Percentiles rank a stretch among this genome's conserved stretches.
These are phyloP conservation scores for Penicillium sp. DNA, from an alignment of 2,329 filamentous ascomycete species.

Conservation along the genomic window DNA sequence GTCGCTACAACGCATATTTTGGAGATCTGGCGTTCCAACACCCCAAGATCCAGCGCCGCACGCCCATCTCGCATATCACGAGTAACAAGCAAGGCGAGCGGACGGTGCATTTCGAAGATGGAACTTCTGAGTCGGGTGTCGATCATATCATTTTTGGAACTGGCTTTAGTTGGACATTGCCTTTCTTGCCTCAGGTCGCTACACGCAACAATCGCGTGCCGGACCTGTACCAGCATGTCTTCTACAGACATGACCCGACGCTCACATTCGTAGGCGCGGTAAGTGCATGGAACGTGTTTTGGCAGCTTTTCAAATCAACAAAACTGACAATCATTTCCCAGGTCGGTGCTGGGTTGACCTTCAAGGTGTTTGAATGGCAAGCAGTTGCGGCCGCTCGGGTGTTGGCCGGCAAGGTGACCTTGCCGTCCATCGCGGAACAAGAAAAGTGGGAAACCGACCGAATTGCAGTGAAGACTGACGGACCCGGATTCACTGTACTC, in stretches of 20 bases:
- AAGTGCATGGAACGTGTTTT: background rate
- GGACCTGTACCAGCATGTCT: constrained; percentile 40
- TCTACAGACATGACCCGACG: constrained; percentile 35
- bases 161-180: constrained; percentile 65
- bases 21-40: constrained; percentile 63
- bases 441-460: constrained; percentile 59
- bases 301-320: too few species aligned
- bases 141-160: constrained; percentile 68
- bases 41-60: constrained; percentile 42
- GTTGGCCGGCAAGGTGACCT: constrained; percentile 54
- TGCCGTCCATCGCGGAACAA: constrained; percentile 55
- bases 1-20: constrained; percentile 58
- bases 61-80: constrained; percentile 30
- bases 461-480: constrained; percentile 57
- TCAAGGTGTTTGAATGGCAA: constrained; percentile 71
- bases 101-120: constrained; percentile 58
- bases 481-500: constrained; percentile 57
- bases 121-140: constrained; percentile 53
- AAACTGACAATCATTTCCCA: constrained; percentile 19
- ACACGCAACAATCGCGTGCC: constrained; percentile 36
- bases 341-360: constrained; percentile 54
- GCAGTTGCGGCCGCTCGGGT: constrained; percentile 62
- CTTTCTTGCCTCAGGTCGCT: constrained; percentile 57
- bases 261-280: constrained; percentile 49
- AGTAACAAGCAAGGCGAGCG: constrained; percentile 47